phyloP scores from a whole-genome alignment of 768 basidiomycete genomes.

The Trametes meyenii region DNA sequence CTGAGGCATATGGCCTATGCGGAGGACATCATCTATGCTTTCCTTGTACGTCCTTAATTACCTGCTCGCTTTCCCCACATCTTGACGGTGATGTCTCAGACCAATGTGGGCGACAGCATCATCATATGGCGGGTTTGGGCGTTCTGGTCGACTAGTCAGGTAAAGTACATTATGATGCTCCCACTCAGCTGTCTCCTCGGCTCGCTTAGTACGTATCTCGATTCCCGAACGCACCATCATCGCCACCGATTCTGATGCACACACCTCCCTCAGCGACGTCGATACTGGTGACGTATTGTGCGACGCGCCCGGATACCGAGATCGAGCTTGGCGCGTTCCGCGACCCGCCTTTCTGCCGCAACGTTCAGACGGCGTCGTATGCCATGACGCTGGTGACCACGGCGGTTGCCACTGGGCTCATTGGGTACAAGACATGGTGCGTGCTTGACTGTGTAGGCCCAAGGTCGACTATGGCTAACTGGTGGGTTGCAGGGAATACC shows the following conservation, averaged over 20 bases:
- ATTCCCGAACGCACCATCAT: not conserved
- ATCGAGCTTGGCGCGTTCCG: conserved; percentile 23
- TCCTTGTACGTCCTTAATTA: conserved; percentile 18
- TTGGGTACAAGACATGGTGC: conserved; percentile 27
- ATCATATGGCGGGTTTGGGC: conserved; percentile 30
- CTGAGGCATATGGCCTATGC: conserved; percentile 4
- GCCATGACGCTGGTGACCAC: conserved; percentile 25
- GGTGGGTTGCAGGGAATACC: conserved; percentile 1
- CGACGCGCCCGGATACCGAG: conserved; percentile 16
- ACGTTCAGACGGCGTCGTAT: conserved; percentile 29
- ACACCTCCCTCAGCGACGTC: conserved; percentile 19
- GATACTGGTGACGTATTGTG: conserved; percentile 27
- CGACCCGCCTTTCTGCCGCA: conserved; percentile 26
- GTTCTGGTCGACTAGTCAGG: conserved; percentile 19
- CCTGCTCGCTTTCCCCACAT: not conserved
- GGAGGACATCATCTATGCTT: conserved; percentile 24
- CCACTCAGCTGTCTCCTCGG: conserved; percentile 22
- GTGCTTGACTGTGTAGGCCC: not conserved
- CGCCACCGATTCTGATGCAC: not conserved
- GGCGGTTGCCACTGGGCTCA: conserved; percentile 24
- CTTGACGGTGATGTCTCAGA: conserved; percentile 13
- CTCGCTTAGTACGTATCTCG: conserved; percentile 20
- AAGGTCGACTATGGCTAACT: no score
- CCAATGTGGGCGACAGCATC: conserved; percentile 28
- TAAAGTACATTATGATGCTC: conserved; percentile 19